Evolutionary conservation across 441 rosid species (phyloP), one percentile per base, ranked within the genome.

Genomic region (Arabidopsis hybrid): DNA sequence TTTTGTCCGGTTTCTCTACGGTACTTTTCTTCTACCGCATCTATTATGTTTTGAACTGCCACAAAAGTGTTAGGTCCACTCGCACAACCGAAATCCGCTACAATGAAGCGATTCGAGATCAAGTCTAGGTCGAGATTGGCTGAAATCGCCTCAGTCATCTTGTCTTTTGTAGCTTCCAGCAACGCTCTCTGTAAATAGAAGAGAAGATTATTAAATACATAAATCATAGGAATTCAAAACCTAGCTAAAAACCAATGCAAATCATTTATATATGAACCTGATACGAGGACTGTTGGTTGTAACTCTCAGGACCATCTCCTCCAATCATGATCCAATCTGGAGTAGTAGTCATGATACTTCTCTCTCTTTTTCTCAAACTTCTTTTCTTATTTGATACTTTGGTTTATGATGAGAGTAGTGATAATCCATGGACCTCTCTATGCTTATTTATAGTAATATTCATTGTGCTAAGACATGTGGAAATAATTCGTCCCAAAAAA

Each of bases 41-140:
- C 77, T 45, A 76, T 57, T n/a, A 82, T 69, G 72, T 66, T 62
- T 2, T 77, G 65, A 14, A 82, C 75, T 0, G 66, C 81, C 0
- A 70, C 39, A 71, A 77, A 52, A 14, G 85, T 76, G 72, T 82
- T 82, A 0, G 85, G 85, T 17, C 81, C 81, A 6, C 74, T 70
- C 0, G 83, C 67, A 55, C 85, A 82, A 11, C 83, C 85, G 21
- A 82, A 49, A 36, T 82, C 83, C 1, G 71, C 83, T 21, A 79
- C 43, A 1, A 5, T 36, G 14, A 71, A 61, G 7, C 7, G 6
- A 1, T 38, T 61, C 35, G 68, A 21, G 9, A 65, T 36, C 16
- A 66, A 17, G 5, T 50, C 60, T 0, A 66, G 49, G 35, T n/a
- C 5, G 49, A 52, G 46, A 1, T 64, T 64, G 0, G 43, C 2